Evolutionary conservation across 2,329 filamentous ascomycete genomes (phyloP).

Genomic region (Botrytis paeoniae): DNA sequence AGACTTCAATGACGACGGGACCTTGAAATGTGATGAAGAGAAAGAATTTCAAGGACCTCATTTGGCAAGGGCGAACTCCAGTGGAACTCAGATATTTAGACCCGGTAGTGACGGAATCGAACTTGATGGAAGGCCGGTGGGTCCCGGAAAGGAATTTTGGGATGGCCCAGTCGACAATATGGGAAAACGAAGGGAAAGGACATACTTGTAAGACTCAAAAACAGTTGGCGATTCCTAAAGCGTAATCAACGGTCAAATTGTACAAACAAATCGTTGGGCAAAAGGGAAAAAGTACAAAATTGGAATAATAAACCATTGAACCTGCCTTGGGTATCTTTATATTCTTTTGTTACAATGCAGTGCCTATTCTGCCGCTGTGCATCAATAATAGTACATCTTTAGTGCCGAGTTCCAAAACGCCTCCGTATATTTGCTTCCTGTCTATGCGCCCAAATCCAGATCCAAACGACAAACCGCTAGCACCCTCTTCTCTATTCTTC

Average conservation of each 20-base stretch:
- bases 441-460: conserved; percentile 24
- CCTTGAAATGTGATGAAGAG: neutral
- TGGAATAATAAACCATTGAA: conserved; percentile 24
- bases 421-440: conserved; percentile 16
- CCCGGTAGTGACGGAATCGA: conserved; percentile 33
- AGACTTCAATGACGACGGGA: conserved; percentile 6
- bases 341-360: conserved; percentile 26
- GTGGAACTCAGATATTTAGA: conserved; percentile 35
- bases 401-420: conserved; percentile 9
- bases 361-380: conserved; percentile 1
- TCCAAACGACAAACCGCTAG: conserved; percentile 3
- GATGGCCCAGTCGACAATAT: conserved; percentile 16
- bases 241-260: conserved; percentile 4
- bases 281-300: conserved; percentile 11
- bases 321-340: conserved; percentile 24
- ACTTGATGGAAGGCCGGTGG: conserved; percentile 33
- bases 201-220: conserved; percentile 29
- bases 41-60: conserved; percentile 4
- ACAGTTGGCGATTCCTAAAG: neutral
- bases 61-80: conserved; percentile 31
- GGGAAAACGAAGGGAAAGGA: conserved; percentile 29
- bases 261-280: neutral
- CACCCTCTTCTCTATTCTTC: conserved; percentile 9
- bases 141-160: conserved; percentile 30
- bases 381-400: conserved; percentile 11